Conservation (phyloP, 345 rosid species). For the Streptanthus diversifolius region DNA sequence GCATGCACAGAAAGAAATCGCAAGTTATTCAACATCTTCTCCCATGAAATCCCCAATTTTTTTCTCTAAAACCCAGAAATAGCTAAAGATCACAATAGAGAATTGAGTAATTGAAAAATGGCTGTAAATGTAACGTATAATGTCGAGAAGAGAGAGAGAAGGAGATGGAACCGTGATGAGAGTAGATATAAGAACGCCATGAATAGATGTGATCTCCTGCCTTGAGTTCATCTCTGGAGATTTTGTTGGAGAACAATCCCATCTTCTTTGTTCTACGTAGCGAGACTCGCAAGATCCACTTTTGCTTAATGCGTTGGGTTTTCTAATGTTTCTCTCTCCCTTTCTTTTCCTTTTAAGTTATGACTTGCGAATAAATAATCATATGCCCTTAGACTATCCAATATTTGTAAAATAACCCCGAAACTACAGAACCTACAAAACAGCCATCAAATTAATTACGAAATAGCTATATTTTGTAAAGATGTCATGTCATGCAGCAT, state of each 20-base stretch:
- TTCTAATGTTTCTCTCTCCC: too few relatives aligned
- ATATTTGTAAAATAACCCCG: background rate
- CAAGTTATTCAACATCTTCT: background rate
- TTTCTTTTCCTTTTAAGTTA: background rate
- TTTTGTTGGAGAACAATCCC: conserved; percentile 59
- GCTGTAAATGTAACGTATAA: too few relatives aligned
- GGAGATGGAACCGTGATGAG: conserved; percentile 55
- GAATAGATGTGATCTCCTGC: conserved; percentile 77
- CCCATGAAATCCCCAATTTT: background rate
- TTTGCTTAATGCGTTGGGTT: background rate
- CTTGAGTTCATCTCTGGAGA: conserved; percentile 46
- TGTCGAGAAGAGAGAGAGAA: background rate
- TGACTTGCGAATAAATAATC: too few relatives aligned
- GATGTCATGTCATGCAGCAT: background rate
- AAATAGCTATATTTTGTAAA: background rate
- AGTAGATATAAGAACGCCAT: conserved; percentile 64
- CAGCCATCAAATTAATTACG: background rate
- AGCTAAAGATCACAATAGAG: too few relatives aligned
- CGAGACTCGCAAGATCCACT: background rate
- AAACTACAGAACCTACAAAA: background rate
- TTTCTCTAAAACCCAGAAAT: too few relatives aligned
- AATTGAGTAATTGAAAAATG: too few relatives aligned
- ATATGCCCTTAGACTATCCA: background rate
- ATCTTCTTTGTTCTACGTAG: conserved; percentile 22
- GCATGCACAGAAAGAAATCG: background rate